Evolutionary conservation across 1,284 basidiomycete species (phyloP), one percentile per base, ranked within the genome.

Genomic region (Schizopora paradoxa): DNA sequence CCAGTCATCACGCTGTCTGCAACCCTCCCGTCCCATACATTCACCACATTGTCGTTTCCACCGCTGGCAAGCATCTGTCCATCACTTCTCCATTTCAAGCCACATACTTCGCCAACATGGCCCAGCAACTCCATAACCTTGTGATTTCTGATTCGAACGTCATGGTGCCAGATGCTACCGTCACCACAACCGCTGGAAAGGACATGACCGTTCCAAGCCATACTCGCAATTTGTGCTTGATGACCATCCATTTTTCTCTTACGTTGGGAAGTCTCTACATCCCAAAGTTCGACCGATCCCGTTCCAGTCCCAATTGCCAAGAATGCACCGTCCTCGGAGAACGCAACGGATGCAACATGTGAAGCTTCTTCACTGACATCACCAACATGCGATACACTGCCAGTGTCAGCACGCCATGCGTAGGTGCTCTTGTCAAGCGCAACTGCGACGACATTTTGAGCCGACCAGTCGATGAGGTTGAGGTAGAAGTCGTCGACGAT

Each of bases 401-500:
- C 95, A 0, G 86, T 86, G 58, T 95, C 90, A 0, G 93, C 94
- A 54, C 83, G 86, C 96, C 95, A 99, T 43, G 95, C 79, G 64
- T 94, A 98, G 0, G 86, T 87, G 41, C 75, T 74, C 34, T 84
- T 79, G 23, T 82, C 86, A 3, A 97, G 76, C 0, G 88, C 93
- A 48, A 97, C 92, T 1, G 88, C 91, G 3, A 98, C 79, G 26
- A 85, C 70, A 65, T 99, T 98, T 48, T 79, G 78, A 25, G 74
- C 74, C 28, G 86, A 88, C 95, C 95, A 99, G 34, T 86, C 79
- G 46, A 98, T 67, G 27, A 99, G 73, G 63, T 99, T 99, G 58
- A 97, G 81, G 63, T 99, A 99, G 65, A 96, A 99, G 66, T 99
- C 96, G 56, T 98, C 92, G 4, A 88, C 77, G 71, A 97, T 87